Base-by-base conservation (phyloP, 805 yeast genomes). In the Barnettozyma wickerhamii region DNA sequence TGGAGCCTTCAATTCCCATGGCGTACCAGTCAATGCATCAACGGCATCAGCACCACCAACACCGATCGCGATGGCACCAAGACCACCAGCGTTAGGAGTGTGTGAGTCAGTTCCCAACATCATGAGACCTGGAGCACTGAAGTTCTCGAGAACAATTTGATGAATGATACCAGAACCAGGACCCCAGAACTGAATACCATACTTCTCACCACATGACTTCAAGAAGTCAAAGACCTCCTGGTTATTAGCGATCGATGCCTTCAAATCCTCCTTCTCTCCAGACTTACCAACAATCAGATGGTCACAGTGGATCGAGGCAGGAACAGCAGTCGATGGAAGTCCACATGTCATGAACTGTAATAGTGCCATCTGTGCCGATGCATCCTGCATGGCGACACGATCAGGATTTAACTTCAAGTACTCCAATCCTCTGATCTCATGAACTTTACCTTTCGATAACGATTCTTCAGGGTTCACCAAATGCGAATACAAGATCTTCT, bases 31-130 rank as follows among this genome's bases (percentile, higher is more conserved):
- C 60, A 93, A 71, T 38, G 93, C 99, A 66, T 93, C 99, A 41
- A 93, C 99, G 30, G 99, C 99, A 68, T 93, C 99, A 41, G 99
- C 99, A 73, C 99, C 99, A 69, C 99, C 99, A 30, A 93, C 99
- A 69, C 99, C 99, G 62, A 93, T 93, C 56, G 99, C 98, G 52
- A 91, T 82, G 52, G 95, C 96, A 63, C 99, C 99, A 48, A 93
- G 71, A 52, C 99, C 99, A 71, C 99, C 99, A 23, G 99, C 99
- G 59, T 93, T 93, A 36, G 99, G 99, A 36, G 99, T 93, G 65
- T 93, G 99, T 2, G 98, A 90, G 66, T 93, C 99, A 30, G 99
- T 93, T 53, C 99, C 99, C 46, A 93, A 76, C 89, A 93, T 85
- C 86, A 93, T 81, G 49, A 87, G 75, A 58, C 99, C 99, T 44